Base-by-base conservation (phyloP, 306 rosid genomes). In the Heteromeles arbutifolia region DNA sequence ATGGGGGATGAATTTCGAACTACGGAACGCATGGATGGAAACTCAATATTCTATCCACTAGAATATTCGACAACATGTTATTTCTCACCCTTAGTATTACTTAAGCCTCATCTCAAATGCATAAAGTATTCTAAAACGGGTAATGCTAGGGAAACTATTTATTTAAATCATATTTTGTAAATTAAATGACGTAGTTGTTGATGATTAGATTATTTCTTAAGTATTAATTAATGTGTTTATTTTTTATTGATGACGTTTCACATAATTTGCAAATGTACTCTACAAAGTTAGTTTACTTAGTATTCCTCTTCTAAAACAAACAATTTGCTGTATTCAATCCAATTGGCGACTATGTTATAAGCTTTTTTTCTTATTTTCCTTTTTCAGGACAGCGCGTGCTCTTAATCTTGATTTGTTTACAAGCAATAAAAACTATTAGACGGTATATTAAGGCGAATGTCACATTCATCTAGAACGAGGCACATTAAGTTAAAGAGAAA, bases 81-180 rank as follows among this genome's bases (percentile, higher is more conserved):
- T 61, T 54, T 48, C 24, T 25, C 22, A n/a, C 25, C 18, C 29
- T 19, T 32, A 4, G 1, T 59, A 24, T 58, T 29, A 17, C 56
- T 45, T 25, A 64, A 71, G 4, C 52, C 11, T 32, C 39, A 15
- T 44, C 21, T 58, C 41, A 69, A 72, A 70, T 81, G 80, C 73
- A 69, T 32, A 71, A 31, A 31, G 24, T 63, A 63, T 4, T 63
- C 18, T 58, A 17, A 31, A 63, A 63, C 2, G 2, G 41, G 41
- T 37, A 7, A 37, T 37, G 10, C 41, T 37, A 37, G 9, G 39
- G 2, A 37, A 37, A 37, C 2, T 10, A 7, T 37, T 37, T 37
- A 34, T 34, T 34, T 34, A 34, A 34, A 34, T 34, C 2, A 34
- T 34, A 34, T 34, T 34, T 34, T 34, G 39, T 34, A 34, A 1